These are phyloP conservation scores for Chlamydomonas incerta DNA, from an alignment of 139 green algal species.

Conservation along the genomic window DNA sequence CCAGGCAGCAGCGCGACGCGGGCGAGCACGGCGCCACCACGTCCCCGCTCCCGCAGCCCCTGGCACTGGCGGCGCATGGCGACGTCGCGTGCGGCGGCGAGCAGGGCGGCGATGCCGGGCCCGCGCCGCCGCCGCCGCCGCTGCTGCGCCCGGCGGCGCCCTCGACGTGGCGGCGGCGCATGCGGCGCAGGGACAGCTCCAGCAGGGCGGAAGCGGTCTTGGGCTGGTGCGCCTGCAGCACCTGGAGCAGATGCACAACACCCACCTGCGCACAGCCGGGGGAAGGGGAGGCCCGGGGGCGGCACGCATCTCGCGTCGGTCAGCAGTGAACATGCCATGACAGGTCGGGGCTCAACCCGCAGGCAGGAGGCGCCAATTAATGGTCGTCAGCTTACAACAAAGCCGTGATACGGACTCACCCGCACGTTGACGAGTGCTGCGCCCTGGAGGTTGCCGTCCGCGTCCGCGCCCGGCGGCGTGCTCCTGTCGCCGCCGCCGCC, in stretches of 20 bases:
- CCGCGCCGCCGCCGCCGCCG: background rate
- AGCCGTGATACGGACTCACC: too few species aligned
- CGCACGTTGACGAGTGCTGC: background rate
- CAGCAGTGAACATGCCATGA: too few species aligned
- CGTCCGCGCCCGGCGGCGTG: background rate
- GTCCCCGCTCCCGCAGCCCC: too few species aligned
- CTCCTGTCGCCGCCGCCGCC: too few species aligned
- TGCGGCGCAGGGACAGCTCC: background rate
- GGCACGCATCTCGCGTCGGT: too few species aligned
- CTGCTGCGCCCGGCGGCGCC: background rate
- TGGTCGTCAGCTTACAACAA: too few species aligned
- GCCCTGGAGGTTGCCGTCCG: background rate
- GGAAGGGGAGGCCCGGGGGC: too few species aligned
- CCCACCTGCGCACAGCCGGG: background rate
- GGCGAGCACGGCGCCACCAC: background rate
- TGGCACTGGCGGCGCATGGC: too few species aligned
- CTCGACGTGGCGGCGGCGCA: background rate
- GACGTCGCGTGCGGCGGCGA: too few species aligned
- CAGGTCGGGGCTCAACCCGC: too few species aligned
- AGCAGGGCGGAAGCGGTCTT: background rate
- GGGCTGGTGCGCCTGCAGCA: background rate
- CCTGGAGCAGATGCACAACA: background rate
- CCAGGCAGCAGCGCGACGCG: background rate
- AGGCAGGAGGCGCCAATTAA: too few species aligned
- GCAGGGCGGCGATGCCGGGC: background rate